Base-by-base conservation (phyloP, 106 monocot species). In the Iris macrosiphon region DNA sequence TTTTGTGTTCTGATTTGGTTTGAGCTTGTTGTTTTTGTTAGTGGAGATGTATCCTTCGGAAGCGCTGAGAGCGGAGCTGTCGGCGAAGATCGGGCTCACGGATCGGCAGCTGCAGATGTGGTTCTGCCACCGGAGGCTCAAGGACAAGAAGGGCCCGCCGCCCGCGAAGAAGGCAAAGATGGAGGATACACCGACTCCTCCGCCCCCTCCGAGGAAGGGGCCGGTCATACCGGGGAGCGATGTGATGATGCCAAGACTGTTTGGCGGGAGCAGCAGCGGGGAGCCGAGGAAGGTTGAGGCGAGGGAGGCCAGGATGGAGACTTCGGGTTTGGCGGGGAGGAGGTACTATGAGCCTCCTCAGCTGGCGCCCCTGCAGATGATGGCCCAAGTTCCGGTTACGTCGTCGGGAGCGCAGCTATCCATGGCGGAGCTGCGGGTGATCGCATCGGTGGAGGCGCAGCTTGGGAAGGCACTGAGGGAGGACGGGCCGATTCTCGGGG, bases 91-190 rank as follows among this genome's bases (percentile, higher is more conserved):
- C 19, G 90, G 83, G 18, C 73, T 98, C 3, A 63, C 77, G 2
- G 96, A 98, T 70, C 74, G 96, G 62, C 96, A 98, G 72, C 80
- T 98, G 20, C 96, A 98, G 85, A 98, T 98, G 96, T 98, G 96
- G 90, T 98, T 98, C 66, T 98, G 96, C 40, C 96, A 98, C 49
- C 70, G 96, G 43, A 70, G 96, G 62, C 77, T 91, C 21, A 98
- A 98, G 58, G 90, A 96, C 49, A 58, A 86, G 50, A 96, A 96
- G 61, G 25, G 40, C 51, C 50, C 64, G 15, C 63, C 73, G 12
- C n/a, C n/a, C n/a, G 14, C 66, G 16, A 74, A 67, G 73, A 63
- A 61, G 67, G 55, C 49, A 15, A 71, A 60, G 55, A 60, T 57
- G 60, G 75, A 78, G 37, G 77, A 81, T 23, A 35, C 10, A 10